These are phyloP conservation scores for Cryptosporidium bovis DNA, from an alignment of 169 alveolate genomes.

Conservation along the genomic window DNA sequence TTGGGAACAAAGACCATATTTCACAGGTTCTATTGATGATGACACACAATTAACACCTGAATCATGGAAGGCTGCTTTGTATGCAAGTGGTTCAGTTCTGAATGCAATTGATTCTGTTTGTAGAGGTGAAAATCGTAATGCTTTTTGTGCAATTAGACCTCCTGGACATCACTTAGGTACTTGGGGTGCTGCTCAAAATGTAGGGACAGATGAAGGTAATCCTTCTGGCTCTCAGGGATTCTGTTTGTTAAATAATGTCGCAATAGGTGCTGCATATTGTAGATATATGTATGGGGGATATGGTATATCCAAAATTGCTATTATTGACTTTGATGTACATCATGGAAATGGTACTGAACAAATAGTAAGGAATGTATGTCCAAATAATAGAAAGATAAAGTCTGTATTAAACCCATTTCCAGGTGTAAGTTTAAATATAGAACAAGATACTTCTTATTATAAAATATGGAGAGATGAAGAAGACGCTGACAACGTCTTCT, in stretches of 20 bases:
- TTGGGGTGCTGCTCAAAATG: slow-evolving; percentile 91
- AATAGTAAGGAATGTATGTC: slow-evolving; percentile 80
- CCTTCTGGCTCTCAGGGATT: slow-evolving; percentile 95
- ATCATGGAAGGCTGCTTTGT: slow-evolving; percentile 91
- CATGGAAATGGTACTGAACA: slow-evolving; percentile 99
- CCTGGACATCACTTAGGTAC: slow-evolving; percentile 99
- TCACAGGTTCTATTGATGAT: slow-evolving; percentile 85
- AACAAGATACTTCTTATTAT: slow-evolving; percentile 74
- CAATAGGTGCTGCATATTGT: slow-evolving; percentile 97
- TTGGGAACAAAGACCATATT: slow-evolving; percentile 79
- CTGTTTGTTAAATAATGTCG: slow-evolving; percentile 96
- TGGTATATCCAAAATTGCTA: slow-evolving; percentile 93
- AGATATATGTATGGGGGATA: slow-evolving; percentile 85
- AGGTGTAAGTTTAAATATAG: slow-evolving; percentile 38
- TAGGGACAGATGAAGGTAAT: slow-evolving; percentile 75
- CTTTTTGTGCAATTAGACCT: slow-evolving; percentile 93
- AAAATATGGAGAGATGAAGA: slow-evolving; percentile 83
- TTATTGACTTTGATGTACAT: slow-evolving; percentile 98
- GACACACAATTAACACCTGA: slow-evolving; percentile 91
- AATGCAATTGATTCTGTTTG: slow-evolving; percentile 93
- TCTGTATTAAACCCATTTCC: slow-evolving; percentile 47
- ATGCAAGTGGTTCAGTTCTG: slow-evolving; percentile 92
- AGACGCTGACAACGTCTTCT: slow-evolving; percentile 91
- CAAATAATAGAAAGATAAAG: slow-evolving; percentile 13
- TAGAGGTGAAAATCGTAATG: slow-evolving; percentile 84